A percentile compares a stretch with the other conserved stretches of the same genome.
Evolutionary conservation across 2,329 filamentous ascomycete genomes (phyloP).

Genomic region (Trichoderma endophyticum): DNA sequence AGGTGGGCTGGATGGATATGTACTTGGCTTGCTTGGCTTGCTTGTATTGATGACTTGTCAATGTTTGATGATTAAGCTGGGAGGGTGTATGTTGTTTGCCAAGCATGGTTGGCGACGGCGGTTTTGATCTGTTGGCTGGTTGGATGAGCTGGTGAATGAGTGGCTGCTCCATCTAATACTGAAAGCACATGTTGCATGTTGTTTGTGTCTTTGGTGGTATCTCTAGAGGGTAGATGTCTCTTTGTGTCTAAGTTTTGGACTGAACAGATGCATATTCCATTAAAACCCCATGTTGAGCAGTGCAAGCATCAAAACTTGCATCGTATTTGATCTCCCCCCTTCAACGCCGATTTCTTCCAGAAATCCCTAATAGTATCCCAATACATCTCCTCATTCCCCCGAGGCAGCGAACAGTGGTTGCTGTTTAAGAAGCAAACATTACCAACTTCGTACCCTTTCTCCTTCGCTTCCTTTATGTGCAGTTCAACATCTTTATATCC

Average conservation of each 20-base stretch:
- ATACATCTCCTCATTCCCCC: background rate
- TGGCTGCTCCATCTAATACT: background rate
- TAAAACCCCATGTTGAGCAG: background rate
- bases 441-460: background rate
- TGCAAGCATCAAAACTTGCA: background rate
- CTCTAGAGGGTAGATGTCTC: background rate
- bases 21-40: background rate
- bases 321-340: background rate
- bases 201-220: background rate
- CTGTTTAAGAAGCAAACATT: background rate
- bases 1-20: background rate
- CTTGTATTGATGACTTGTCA: background rate
- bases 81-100: background rate
- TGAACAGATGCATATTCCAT: background rate
- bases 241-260: background rate
- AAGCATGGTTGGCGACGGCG: background rate
- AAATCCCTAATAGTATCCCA: background rate
- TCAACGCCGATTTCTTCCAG: background rate
- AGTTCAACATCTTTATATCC: background rate
- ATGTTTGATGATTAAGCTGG: background rate
- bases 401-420: background rate
- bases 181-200: background rate
- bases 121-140: background rate
- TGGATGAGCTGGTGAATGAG: background rate
- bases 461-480: conserved; percentile 3